Evolutionary conservation across 148 eudicot species (phyloP), one percentile per base, ranked within the genome.

Genomic region (Arbutus unedo): DNA sequence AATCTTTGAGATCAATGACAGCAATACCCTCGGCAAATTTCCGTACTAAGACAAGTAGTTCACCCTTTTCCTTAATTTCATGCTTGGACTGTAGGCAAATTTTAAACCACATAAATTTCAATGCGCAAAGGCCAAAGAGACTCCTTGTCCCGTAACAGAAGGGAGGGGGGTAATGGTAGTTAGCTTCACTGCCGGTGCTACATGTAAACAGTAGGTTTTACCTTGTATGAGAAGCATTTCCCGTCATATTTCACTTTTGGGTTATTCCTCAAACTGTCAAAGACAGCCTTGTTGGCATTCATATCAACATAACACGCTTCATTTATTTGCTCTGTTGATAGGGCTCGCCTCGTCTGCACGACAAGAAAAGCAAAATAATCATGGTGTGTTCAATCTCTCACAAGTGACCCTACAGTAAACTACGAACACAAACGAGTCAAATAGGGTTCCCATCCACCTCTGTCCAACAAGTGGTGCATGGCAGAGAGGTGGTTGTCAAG

Each of bases 301-400:
- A 87, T 83, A 87, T 94, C 99, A 68, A 96, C 98, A 87, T 88
- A 85, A 74, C 93, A 89, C 19, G 88, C 91, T 78, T 89, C 91
- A 82, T 96, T 96, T 76, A 96, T 96, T 91, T 94, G 94, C 84
- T 92, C 93, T 14, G 99, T 93, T 21, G 98, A 91, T 4, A 93
- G 92, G 13, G 98, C 90, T 85, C 89, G 90, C 87, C 99, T 91
- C 49, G 89, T 91, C 99, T 96, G 91, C 85, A 91, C 16, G 77
- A 76, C n/a, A 74, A 78, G 51, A 56, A 60, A n/a, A 23, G 60
- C 21, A 43, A 84, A 44, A 31, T 74, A 86, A 75, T 43, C 76
- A 45, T 66, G 51, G n/a, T 44, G 78, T 48, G 68, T 64, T 73
- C 31, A 38, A 85, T 15, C 56, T 51, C 14, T 14, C 23, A 23